Base-by-base conservation (phyloP, 1,284 basidiomycete genomes). In the Mycena sp. region DNA sequence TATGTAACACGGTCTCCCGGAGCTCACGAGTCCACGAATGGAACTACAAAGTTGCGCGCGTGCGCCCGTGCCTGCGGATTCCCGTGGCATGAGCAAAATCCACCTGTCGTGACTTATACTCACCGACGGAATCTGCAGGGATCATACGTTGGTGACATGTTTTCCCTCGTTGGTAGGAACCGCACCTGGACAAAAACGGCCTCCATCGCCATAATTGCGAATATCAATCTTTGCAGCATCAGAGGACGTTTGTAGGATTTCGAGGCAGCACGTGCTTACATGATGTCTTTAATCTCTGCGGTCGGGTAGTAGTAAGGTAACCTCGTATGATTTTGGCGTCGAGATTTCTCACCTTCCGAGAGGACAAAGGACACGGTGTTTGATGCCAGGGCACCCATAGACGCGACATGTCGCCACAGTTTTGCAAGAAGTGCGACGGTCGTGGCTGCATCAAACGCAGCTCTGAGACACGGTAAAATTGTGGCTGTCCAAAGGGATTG, bases 381-480 rank as follows among this genome's bases (percentile, higher is more conserved):
- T 21, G 45, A 48, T 25, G 45, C 45, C 21, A 48, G n/a, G 6
- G 19, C 45, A 26, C 21, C 45, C 45, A 48, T 48, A 23, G 25
- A 5, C 16, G 19, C 3, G 1, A 58, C 32, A 21, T 58, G 45
- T 23, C 35, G 38, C 19, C 26, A 58, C 25, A 58, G 21, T 23
- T 44, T 58, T 12, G 11, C 2, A 2, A 58, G 21, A 1, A 58
- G 35, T 4, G 44, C 57, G 0, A 58, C 28, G 4, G 57, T 51
- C 12, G 40, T 35, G 6, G 28, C 48, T 4, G 57, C 57, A 30
- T 58, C 57, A n/a, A 58, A 58, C 4, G 40, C 48, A 16, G 57
- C 45, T 32, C 57, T 25, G 23, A 58, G 57, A n/a, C 57, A 58
- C 7, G 57, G 57, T 5, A 51, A n/a, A 23, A 51, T 40, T 12